Base-by-base conservation (phyloP, 148 eudicot genomes). In the Dianthus caryophyllus region DNA sequence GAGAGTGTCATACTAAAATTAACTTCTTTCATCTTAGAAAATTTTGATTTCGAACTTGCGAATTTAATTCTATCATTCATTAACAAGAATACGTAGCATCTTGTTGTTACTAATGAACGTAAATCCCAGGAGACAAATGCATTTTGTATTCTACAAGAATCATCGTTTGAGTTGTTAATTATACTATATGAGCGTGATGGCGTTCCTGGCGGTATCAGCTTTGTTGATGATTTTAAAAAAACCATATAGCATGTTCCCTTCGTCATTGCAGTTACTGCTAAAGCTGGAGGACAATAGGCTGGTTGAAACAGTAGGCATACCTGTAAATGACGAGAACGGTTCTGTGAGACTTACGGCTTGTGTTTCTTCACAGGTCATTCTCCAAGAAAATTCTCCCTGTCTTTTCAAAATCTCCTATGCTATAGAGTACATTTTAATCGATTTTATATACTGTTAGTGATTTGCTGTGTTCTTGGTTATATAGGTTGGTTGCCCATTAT, bases 241-340 rank as follows among this genome's bases (percentile, higher is more conserved):
- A n/a, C n/a, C n/a, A n/a, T 30, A 71, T 69, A 49, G 47, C 12
- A 63, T 49, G 38, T 50, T 70, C 54, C 51, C 22, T 47, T 49
- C 72, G 59, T 51, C 38, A 38, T 50, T 79, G 78, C 86, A 95
- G 99, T 73, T 95, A 65, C 73, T 95, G 22, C 14, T 95, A 71
- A 86, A 88, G 80, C 83, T 95, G 68, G 94, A 81, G 50, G 99
- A 95, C 81, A 87, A 82, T 66, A 81, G 96, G 66, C 82, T 95
- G 73, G 89, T 95, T 64, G 99, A 95, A 84, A 95, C 99, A 57
- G 99, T 90, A 57, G 99, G 99, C 53, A 95, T 95, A 73, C 99
- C 99, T 61, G 93, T 88, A 36, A 71, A 75, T 82, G 97, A 90
- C 66, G 90, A 81, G 74, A 90, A 85, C 76, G 96, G 97, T 69